Evolutionary conservation across 805 yeast species (phyloP), one percentile per base, ranked within the genome.

Genomic region (Ogataea wickerhamii): DNA sequence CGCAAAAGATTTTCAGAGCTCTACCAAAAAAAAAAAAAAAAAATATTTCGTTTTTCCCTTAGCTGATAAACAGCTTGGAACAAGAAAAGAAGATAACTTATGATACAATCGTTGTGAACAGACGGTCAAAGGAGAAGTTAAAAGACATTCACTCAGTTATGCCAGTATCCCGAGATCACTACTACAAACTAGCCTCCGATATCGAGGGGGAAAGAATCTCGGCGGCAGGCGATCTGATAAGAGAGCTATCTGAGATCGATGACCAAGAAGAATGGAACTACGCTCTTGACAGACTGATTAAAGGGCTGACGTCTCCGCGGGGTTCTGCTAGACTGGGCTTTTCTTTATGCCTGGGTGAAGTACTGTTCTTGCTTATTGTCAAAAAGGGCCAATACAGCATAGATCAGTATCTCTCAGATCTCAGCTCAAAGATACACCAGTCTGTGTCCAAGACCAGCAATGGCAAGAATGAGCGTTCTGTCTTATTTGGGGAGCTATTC

Each of bases 321-420:
- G 94, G 84, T 18, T 73, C 87, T 33, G 93, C 96, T 1, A 69
- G 97, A 40, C 63, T 86, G 20, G 98, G 98, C 4, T 91, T 82
- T 54, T 85, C 96, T 2, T 76, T 87, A 72, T 91, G 96, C 31
- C 63, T 91, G 30, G 77, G 89, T 0, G 97, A 91, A 58, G 63
- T 82, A 1, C 53, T 73, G 5, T 64, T 66, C 10, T 53, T 71
- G 18, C 36, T 55, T 21, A 60, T 60, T 7, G 24, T 33, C 2
- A 54, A 55, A 2, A 52, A 57, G 17, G 44, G 61, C 36, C 52
- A 45, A 4, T 53, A 78, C 47, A 52, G 74, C 37, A 42, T 71
- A 31, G 48, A 64, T 23, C 47, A 66, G 44, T 56, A 72, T 53
- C 47, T 73, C 23, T 51, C 49, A 3, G 54, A 64, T 41, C 52